Percentiles rank a stretch among this genome's conserved stretches.
Conservation (phyloP, 495 filamentous ascomycete genomes). For the Stereocaulon alpinum region DNA sequence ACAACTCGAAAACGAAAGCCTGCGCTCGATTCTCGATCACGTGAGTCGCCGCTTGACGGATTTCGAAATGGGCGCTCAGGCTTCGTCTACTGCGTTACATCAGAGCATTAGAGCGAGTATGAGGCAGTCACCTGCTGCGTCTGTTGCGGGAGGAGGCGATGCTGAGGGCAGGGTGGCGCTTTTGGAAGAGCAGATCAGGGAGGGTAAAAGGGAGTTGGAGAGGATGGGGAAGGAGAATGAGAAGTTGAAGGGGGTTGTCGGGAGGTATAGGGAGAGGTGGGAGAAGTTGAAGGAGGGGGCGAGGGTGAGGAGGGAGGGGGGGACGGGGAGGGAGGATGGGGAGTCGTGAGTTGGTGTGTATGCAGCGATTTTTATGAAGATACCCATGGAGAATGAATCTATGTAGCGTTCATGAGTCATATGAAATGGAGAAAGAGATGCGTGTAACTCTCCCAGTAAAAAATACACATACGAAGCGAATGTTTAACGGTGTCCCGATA, state of each 20-base stretch:
- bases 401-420: too few species aligned
- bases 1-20: conserved; percentile 64
- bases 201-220: conserved; percentile 47
- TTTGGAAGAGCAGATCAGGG: conserved; percentile 33
- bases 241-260: conserved; percentile 54
- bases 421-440: too few species aligned
- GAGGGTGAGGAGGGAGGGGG: conserved; percentile 48
- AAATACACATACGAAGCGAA: too few species aligned
- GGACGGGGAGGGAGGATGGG: conserved; percentile 12
- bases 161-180: conserved; percentile 25
- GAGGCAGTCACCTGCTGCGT: conserved; percentile 27
- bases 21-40: conserved; percentile 66
- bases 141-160: conserved; percentile 27
- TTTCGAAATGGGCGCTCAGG: conserved; percentile 79
- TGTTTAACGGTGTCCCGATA: too few species aligned
- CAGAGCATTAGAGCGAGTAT: conserved; percentile 66
- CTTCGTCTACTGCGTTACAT: conserved; percentile 65
- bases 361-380: too few species aligned
- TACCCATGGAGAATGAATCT: too few species aligned
- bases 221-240: conserved; percentile 49
- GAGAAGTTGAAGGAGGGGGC: conserved; percentile 78
- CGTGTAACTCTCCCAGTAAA: too few species aligned
- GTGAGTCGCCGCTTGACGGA: conserved; percentile 68
- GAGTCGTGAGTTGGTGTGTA: not conserved
- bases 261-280: conserved; percentile 67